Conservation (phyloP, 352 stramenopile species). For the Thraustochytrium sp. region DNA sequence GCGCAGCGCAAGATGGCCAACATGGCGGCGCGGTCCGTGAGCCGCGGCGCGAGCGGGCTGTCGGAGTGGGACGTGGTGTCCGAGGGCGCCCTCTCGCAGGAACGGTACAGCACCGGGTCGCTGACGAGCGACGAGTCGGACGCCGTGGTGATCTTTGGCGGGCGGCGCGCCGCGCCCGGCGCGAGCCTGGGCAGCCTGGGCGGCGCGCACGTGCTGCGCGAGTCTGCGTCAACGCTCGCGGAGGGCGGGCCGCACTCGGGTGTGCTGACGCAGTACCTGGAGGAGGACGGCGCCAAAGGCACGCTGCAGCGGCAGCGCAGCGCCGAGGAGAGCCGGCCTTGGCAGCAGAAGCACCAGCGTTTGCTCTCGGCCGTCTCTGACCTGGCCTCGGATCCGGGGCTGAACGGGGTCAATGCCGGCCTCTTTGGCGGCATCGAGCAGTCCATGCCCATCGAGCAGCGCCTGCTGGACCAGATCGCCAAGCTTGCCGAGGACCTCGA, state of each 20-base stretch:
- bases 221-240: background rate
- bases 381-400: conserved; percentile 28
- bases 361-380: conserved; percentile 33
- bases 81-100: conserved; percentile 19
- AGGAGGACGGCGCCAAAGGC: background rate
- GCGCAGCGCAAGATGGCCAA: conserved; percentile 23
- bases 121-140: conserved; percentile 36
- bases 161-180: background rate
- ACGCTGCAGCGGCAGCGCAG: background rate
- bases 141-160: conserved; percentile 36
- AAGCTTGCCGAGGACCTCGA: conserved; percentile 41
- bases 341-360: conserved; percentile 39
- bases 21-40: background rate
- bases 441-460: conserved; percentile 41
- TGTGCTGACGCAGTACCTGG: background rate
- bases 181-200: background rate
- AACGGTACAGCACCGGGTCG: conserved; percentile 40
- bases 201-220: background rate
- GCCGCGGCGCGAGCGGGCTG: background rate
- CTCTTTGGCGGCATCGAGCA: conserved; percentile 13
- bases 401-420: conserved; percentile 14
- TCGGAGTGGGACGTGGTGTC: conserved; percentile 40
- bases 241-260: background rate
- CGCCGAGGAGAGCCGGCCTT: background rate
- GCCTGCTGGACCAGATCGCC: conserved; percentile 32